A percentile compares a stretch with the other conserved stretches of the same genome.
Conservation (phyloP, 805 yeast genomes). For the Starmerella lactis-condensi region DNA sequence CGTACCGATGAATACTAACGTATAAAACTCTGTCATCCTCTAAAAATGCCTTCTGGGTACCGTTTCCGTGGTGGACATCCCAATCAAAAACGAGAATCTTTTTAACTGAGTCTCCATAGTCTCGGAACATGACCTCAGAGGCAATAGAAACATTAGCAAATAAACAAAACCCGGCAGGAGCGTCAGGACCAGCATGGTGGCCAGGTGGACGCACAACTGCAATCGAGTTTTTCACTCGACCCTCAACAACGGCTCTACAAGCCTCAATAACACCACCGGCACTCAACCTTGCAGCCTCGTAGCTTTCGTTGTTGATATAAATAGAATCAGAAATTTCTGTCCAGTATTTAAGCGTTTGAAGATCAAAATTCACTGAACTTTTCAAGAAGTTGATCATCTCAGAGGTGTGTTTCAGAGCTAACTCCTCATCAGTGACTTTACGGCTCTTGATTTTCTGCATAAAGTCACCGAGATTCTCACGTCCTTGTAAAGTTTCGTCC, state of each 20-base stretch:
- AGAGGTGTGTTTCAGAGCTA: slow-evolving; percentile 65
- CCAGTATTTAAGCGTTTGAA: slow-evolving; percentile 56
- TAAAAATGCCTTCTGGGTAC: slow-evolving; percentile 83
- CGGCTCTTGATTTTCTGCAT: slow-evolving; percentile 83
- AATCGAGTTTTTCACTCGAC: slow-evolving; percentile 71
- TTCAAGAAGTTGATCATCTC: slow-evolving; percentile 61
- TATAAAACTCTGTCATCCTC: slow-evolving; percentile 82
- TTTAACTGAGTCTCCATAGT: slow-evolving; percentile 76
- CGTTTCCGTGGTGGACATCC: slow-evolving; percentile 99
- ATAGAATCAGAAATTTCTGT: slow-evolving; percentile 90
- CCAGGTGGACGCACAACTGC: slow-evolving; percentile 99
- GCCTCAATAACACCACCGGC: slow-evolving; percentile 98
- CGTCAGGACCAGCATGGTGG: slow-evolving; percentile 95
- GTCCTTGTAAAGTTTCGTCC: slow-evolving; percentile 56
- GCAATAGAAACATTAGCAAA: slow-evolving; percentile 96
- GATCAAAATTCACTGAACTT: slow-evolving; percentile 57
- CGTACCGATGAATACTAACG: slow-evolving; percentile 81
- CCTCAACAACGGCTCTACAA: slow-evolving; percentile 85
- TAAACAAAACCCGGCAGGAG: slow-evolving; percentile 92
- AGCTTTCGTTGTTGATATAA: slow-evolving; percentile 81
- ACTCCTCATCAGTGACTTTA: slow-evolving; percentile 75
- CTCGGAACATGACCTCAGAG: slow-evolving; percentile 61
- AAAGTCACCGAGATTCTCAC: slow-evolving; percentile 60
- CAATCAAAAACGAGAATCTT: slow-evolving; percentile 76
- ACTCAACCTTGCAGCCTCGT: slow-evolving; percentile 67